A percentile compares a stretch with the other conserved stretches of the same genome.
phyloP scores from a whole-genome alignment of 2,329 filamentous ascomycete species.

The Thyridium curvatum region DNA sequence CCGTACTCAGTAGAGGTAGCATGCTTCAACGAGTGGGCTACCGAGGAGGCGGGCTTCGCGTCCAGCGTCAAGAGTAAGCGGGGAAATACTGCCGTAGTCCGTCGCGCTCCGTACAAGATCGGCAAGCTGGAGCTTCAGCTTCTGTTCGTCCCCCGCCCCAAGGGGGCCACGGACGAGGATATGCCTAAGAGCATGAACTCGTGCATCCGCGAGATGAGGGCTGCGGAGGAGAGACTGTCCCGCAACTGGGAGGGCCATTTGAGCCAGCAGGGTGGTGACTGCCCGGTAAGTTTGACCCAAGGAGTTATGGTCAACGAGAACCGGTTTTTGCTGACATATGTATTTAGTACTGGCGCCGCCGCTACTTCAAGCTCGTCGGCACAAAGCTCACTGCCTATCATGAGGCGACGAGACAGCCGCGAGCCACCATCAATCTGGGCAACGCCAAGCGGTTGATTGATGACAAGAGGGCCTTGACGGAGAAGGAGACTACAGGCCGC shows the following conservation, averaged over 20 bases:
- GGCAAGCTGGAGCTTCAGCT: constrained; percentile 92
- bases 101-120: constrained; percentile 91
- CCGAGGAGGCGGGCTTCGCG: constrained; percentile 70
- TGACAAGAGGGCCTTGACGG: constrained; percentile 75
- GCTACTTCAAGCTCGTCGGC: constrained; percentile 91
- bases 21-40: constrained; percentile 98
- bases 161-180: constrained; percentile 80
- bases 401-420: constrained; percentile 88
- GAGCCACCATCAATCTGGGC: constrained; percentile 91
- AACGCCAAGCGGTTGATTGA: constrained; percentile 93
- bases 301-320: background rate
- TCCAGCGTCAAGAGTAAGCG: constrained; percentile 96
- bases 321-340: constrained; percentile 27
- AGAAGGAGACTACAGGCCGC: constrained; percentile 74
- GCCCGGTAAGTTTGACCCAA: constrained; percentile 63
- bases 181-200: constrained; percentile 99
- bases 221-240: constrained; percentile 73
- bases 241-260: constrained; percentile 82
- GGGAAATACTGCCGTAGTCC: constrained; percentile 57
- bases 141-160: constrained; percentile 88
- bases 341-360: constrained; percentile 91
- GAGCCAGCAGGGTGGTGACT: constrained; percentile 96
- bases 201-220: constrained; percentile 87
- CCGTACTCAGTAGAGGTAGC: constrained; percentile 83
- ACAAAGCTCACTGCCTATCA: constrained; percentile 93